phyloP scores from a whole-genome alignment of 495 filamentous ascomycete genomes.

The Tuber umbilicatum region DNA sequence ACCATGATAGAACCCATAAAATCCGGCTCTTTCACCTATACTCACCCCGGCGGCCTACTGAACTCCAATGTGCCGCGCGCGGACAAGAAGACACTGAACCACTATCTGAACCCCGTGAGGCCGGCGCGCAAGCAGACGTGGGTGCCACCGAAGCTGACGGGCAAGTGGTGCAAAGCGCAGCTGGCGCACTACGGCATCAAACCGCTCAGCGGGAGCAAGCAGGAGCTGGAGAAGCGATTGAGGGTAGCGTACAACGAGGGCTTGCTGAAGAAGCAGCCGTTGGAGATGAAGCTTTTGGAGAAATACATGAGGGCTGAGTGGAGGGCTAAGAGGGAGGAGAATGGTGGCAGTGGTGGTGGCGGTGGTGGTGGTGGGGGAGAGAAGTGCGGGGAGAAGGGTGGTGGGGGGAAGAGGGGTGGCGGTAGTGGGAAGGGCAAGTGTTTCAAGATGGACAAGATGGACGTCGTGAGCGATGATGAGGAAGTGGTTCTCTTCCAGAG shows the following conservation, averaged over 20 bases:
- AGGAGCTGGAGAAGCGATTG: constrained; percentile 22
- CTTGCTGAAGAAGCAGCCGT: constrained; percentile 27
- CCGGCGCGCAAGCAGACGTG: constrained; percentile 26
- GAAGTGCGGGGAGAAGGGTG: constrained; percentile 6
- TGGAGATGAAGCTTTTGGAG: constrained; percentile 31
- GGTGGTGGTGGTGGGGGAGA: not conserved
- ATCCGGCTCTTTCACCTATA: constrained; percentile 31
- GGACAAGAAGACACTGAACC: constrained; percentile 23
- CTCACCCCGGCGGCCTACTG: constrained; percentile 19
- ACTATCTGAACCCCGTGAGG: constrained; percentile 23
- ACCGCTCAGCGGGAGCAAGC: constrained; percentile 23
- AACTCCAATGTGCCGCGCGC: constrained; percentile 27
- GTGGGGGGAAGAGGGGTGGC: constrained; percentile 7
- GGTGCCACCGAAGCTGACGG: constrained; percentile 28
- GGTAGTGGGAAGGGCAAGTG: not conserved
- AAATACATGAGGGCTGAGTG: constrained; percentile 36
- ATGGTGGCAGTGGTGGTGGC: too few relatives aligned
- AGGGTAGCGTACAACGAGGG: constrained; percentile 19
- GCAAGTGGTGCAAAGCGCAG: constrained; percentile 35
- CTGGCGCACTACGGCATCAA: constrained; percentile 32
- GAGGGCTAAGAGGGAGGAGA: constrained; percentile 22
- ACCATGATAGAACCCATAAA: constrained; percentile 29
- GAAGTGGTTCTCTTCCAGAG: constrained; percentile 7
- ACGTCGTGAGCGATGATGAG: constrained; percentile 17
- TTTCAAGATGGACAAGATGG: constrained; percentile 26